Conservation (phyloP, 2,329 filamentous ascomycete species). For the Magnaporthiopsis rhizophila region DNA sequence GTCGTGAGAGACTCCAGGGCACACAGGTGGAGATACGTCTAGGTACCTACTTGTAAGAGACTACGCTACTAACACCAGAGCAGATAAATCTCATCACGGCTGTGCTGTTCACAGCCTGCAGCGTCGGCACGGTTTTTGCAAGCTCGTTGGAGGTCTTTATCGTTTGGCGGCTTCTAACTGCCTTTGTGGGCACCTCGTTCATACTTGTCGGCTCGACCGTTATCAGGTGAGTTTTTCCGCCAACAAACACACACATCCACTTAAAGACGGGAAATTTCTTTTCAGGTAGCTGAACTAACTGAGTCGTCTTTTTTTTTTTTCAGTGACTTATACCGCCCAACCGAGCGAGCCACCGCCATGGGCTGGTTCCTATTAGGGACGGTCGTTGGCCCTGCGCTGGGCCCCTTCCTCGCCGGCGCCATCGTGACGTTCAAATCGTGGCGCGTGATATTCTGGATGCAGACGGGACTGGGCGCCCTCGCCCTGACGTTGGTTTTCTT, state of each 20-base stretch:
- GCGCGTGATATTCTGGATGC: constrained; percentile 65
- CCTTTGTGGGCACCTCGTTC: constrained; percentile 62
- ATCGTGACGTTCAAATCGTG: constrained; percentile 61
- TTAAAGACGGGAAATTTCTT: too few species aligned
- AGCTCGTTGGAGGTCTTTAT: constrained; percentile 60
- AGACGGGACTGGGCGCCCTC: constrained; percentile 28
- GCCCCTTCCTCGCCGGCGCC: constrained; percentile 58
- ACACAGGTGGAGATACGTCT: too few species aligned
- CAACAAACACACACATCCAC: neutral
- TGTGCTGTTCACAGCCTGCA: constrained; percentile 54
- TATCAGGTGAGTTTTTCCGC: constrained; percentile 35
- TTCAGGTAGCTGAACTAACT: too few species aligned
- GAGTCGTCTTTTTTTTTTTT: neutral
- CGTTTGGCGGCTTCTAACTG: constrained; percentile 60
- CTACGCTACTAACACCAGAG: neutral
- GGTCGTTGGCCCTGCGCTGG: constrained; percentile 56
- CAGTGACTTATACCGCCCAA: constrained; percentile 47
- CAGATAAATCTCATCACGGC: constrained; percentile 47
- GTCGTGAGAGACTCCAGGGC: constrained; percentile 11
- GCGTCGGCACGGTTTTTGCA: constrained; percentile 56
- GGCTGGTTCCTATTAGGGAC: constrained; percentile 61
- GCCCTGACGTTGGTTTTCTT: constrained; percentile 53
- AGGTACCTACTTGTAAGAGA: too few species aligned
- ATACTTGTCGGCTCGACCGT: constrained; percentile 58
- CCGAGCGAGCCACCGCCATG: constrained; percentile 57